phyloP scores from a whole-genome alignment of 129 eudicot species.

The Flaveria sonorensis region DNA sequence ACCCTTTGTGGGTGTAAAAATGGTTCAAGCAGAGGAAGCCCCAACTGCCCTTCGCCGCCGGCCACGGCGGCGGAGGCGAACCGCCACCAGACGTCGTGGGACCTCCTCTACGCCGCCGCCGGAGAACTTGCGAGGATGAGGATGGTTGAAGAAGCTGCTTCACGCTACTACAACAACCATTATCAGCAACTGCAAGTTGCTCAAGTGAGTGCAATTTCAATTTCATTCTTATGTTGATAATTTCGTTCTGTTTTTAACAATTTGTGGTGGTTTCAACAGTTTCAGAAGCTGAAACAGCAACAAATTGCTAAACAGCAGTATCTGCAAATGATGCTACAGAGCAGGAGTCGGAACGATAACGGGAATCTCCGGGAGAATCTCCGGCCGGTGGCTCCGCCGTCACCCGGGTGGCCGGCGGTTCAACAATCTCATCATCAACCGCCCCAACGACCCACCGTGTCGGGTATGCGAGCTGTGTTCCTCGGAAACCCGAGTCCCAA shows the following conservation, averaged over 20 bases:
- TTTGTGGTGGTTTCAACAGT: constrained; percentile 14
- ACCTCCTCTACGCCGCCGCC: constrained; percentile 65
- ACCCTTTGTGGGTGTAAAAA: constrained; percentile 58
- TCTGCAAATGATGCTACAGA: constrained; percentile 41
- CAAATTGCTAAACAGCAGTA: constrained; percentile 50
- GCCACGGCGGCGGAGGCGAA: constrained; percentile 30
- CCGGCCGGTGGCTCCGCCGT: constrained; percentile 27
- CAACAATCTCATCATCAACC: constrained; percentile 55
- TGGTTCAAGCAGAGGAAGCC: constrained; percentile 71
- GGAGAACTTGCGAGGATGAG: constrained; percentile 84
- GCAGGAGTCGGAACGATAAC: constrained; percentile 28
- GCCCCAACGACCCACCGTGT: constrained; percentile 42
- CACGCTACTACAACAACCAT: constrained; percentile 23
- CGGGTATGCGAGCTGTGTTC: constrained; percentile 73
- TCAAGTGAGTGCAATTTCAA: constrained; percentile 35
- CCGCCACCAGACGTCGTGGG: constrained; percentile 44
- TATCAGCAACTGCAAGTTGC: constrained; percentile 60
- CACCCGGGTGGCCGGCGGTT: constrained; percentile 65
- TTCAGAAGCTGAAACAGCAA: constrained; percentile 51
- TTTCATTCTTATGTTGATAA: not conserved
- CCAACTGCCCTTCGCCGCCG: constrained; percentile 51
- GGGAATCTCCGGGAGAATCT: not conserved
- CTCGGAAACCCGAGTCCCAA: constrained; percentile 56
- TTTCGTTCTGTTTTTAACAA: not conserved
- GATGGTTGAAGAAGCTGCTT: constrained; percentile 48